Conservation (phyloP, 495 filamentous ascomycete species). For the Xylaria sp. region DNA sequence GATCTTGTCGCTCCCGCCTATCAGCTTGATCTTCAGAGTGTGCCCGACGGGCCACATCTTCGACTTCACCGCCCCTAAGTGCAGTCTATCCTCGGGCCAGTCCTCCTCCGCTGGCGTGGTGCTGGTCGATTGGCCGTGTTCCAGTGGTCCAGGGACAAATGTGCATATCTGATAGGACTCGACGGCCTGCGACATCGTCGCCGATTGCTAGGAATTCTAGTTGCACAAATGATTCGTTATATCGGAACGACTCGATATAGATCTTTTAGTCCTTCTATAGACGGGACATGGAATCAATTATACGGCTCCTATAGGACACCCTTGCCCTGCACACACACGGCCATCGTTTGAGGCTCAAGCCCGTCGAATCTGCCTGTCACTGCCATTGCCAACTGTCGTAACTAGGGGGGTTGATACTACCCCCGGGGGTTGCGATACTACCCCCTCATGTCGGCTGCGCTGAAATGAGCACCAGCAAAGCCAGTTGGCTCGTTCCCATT, state of each 20-base stretch:
- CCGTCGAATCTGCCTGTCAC: not conserved
- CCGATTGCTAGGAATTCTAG: not conserved
- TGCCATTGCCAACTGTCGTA: not conserved
- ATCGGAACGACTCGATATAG: not conserved
- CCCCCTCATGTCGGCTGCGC: not conserved
- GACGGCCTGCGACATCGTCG: not conserved
- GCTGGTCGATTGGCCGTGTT: not conserved
- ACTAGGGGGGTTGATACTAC: slow-evolving; percentile 1
- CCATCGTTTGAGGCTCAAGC: not conserved
- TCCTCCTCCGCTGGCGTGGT: not conserved
- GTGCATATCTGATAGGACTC: slow-evolving; percentile 8
- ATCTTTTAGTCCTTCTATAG: not conserved
- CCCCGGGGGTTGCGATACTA: too few species aligned
- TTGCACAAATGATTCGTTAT: not conserved
- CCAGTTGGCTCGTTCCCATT: not conserved
- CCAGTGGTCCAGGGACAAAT: not conserved
- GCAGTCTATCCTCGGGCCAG: slow-evolving; percentile 1
- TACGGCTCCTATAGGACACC: too few species aligned
- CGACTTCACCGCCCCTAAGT: not conserved
- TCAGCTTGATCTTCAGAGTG: slow-evolving; percentile 8
- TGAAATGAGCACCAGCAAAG: not conserved
- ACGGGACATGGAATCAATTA: not conserved
- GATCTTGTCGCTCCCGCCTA: slow-evolving; percentile 8
- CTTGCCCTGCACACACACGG: not conserved
- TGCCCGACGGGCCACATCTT: slow-evolving; percentile 10